Evolutionary conservation across 208 protist species (phyloP).

Genomic region (Crithidia expoeki): DNA sequence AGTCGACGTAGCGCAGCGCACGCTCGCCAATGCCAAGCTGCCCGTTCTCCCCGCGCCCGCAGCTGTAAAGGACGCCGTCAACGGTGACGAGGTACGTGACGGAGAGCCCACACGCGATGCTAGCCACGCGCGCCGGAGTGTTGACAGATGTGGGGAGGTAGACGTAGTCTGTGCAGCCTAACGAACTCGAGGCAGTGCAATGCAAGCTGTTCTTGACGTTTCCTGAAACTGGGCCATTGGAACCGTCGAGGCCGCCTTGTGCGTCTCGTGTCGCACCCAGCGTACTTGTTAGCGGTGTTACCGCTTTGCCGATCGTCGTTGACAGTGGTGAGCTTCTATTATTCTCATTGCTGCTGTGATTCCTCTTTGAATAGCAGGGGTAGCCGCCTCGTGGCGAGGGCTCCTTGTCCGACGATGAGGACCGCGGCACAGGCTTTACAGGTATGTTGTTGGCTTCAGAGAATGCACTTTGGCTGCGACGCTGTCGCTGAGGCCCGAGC

Average conservation of each 20-base stretch:
- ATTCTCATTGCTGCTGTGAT: not conserved
- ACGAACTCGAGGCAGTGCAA: not conserved
- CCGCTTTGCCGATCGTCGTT: not conserved
- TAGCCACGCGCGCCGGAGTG: slow-evolving; percentile 40
- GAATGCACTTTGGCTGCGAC: not conserved
- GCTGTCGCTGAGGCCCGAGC: slow-evolving; percentile 26
- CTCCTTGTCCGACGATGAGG: not conserved
- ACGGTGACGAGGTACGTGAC: slow-evolving; percentile 67
- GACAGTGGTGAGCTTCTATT: too few species aligned
- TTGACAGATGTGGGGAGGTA: slow-evolving; percentile 34
- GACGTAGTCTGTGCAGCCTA: slow-evolving; percentile 2
- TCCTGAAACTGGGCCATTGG: not conserved
- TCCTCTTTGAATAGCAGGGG: not conserved
- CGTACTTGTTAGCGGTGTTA: slow-evolving; percentile 7
- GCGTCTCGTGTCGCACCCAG: not conserved
- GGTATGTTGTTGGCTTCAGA: not conserved
- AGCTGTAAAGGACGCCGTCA: slow-evolving; percentile 68
- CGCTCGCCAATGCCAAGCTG: slow-evolving; percentile 55
- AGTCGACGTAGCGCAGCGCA: slow-evolving; percentile 16
- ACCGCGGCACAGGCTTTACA: not conserved
- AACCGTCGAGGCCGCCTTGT: not conserved
- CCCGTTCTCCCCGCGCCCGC: slow-evolving; percentile 60
- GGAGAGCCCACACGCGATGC: slow-evolving; percentile 63
- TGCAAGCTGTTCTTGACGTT: not conserved
- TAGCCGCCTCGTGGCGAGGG: not conserved